phyloP scores from a whole-genome alignment of 2,329 filamentous ascomycete species.

The Pseudocercospora cruenta region DNA sequence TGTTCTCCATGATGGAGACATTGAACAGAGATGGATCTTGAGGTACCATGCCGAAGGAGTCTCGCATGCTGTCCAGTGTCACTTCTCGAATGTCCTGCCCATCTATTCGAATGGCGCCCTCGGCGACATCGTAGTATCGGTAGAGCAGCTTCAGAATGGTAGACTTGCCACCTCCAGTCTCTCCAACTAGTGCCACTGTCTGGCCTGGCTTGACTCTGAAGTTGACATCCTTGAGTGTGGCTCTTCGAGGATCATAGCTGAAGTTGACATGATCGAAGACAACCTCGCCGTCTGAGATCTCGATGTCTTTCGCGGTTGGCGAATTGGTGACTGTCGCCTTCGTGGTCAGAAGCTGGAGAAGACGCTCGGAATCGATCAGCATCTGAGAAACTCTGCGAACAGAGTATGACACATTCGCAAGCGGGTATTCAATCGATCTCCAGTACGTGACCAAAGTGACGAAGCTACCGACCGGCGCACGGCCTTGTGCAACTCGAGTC shows the following conservation, averaged over 20 bases:
- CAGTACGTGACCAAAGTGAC: slow-evolving; percentile 70
- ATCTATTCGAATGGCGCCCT: slow-evolving; percentile 60
- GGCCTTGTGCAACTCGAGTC: slow-evolving; percentile 55
- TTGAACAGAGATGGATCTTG: slow-evolving; percentile 69
- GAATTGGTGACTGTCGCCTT: slow-evolving; percentile 59
- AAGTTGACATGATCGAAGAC: slow-evolving; percentile 60
- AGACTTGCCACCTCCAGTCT: slow-evolving; percentile 66
- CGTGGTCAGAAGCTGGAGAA: slow-evolving; percentile 61
- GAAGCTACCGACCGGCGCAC: slow-evolving; percentile 61
- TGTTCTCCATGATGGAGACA: slow-evolving; percentile 65
- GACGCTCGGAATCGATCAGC: slow-evolving; percentile 67
- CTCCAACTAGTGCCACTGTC: slow-evolving; percentile 64
- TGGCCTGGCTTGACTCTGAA: slow-evolving; percentile 57
- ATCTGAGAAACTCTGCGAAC: slow-evolving; percentile 55
- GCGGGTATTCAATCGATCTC: slow-evolving; percentile 52
- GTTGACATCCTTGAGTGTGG: slow-evolving; percentile 54
- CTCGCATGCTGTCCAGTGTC: slow-evolving; percentile 60
- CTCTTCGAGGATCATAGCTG: slow-evolving; percentile 58
- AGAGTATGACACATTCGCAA: slow-evolving; percentile 56
- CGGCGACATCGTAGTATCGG: slow-evolving; percentile 62
- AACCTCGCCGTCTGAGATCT: slow-evolving; percentile 53
- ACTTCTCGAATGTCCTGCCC: slow-evolving; percentile 64
- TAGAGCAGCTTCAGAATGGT: slow-evolving; percentile 64
- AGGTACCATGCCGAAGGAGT: slow-evolving; percentile 65
- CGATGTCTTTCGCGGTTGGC: slow-evolving; percentile 50